phyloP scores from a whole-genome alignment of 768 basidiomycete genomes.

The Pleurotus eryngii region DNA sequence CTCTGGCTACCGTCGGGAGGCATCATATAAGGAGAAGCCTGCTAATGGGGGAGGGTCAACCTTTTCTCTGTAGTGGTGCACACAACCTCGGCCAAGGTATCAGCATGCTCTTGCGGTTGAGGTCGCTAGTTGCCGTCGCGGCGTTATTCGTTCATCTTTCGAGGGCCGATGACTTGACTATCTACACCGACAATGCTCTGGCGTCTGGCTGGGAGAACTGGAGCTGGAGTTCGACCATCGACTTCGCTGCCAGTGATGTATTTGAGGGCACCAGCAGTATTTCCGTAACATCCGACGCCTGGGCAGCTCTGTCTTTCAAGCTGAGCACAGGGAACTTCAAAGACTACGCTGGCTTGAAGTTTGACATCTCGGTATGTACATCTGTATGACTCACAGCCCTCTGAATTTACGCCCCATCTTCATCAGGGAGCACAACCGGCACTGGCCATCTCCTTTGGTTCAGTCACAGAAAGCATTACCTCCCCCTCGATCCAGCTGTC shows the following conservation, averaged over 20 bases:
- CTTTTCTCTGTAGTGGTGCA: background rate
- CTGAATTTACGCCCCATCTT: background rate
- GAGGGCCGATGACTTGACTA: constrained; percentile 29
- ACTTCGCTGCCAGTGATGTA: constrained; percentile 43
- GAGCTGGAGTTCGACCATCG: constrained; percentile 44
- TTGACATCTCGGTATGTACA: constrained; percentile 45
- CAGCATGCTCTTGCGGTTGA: background rate
- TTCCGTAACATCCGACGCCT: constrained; percentile 39
- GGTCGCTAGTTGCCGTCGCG: background rate
- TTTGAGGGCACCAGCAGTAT: constrained; percentile 39
- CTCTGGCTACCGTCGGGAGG: background rate
- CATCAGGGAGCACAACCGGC: constrained; percentile 44
- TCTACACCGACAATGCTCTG: constrained; percentile 41
- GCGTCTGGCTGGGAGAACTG: constrained; percentile 48
- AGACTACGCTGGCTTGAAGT: constrained; percentile 43
- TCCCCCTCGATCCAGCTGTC: constrained; percentile 41
- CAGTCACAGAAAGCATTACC: constrained; percentile 31
- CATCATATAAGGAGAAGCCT: background rate
- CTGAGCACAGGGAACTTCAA: constrained; percentile 34
- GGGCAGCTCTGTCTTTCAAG: constrained; percentile 45
- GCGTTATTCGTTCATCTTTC: background rate
- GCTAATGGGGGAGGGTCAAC: background rate
- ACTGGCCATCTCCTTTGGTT: constrained; percentile 36
- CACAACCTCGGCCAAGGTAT: no score
- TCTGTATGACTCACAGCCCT: background rate